These are phyloP conservation scores for Psilocybe sp. DNA, from an alignment of 768 basidiomycete species.

Conservation along the genomic window DNA sequence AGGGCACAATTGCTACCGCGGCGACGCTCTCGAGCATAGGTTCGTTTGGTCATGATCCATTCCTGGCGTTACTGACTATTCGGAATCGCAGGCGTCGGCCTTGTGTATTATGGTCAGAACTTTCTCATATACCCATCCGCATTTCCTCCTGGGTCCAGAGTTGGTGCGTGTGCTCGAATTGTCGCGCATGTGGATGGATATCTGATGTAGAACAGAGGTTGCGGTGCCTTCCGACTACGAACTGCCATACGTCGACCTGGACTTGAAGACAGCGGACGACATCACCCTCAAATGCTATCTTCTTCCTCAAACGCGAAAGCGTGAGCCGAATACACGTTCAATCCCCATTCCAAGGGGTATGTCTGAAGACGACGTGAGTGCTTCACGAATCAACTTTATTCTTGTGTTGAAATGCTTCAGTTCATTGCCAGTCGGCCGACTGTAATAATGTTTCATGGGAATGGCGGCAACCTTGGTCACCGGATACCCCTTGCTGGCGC, in stretches of 20 bases:
- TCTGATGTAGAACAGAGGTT: slow-evolving; percentile 53
- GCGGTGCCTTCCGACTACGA: slow-evolving; percentile 66
- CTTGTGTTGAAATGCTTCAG: slow-evolving; percentile 20
- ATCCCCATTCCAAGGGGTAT: slow-evolving; percentile 23
- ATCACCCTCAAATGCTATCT: slow-evolving; percentile 76
- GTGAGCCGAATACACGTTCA: slow-evolving; percentile 6
- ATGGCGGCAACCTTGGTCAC: slow-evolving; percentile 85
- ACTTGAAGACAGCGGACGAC: slow-evolving; percentile 69
- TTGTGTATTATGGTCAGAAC: slow-evolving; percentile 85
- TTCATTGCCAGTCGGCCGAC: slow-evolving; percentile 66
- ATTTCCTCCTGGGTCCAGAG: slow-evolving; percentile 74
- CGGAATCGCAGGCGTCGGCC: slow-evolving; percentile 52
- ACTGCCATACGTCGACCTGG: slow-evolving; percentile 73
- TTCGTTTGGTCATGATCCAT: slow-evolving; percentile 21
- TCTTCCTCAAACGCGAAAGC: slow-evolving; percentile 59
- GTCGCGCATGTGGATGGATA: neutral
- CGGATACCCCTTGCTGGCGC: slow-evolving; percentile 83
- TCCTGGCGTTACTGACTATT: slow-evolving; percentile 8
- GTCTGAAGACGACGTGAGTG: slow-evolving; percentile 50
- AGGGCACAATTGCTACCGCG: slow-evolving; percentile 56
- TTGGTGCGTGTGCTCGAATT: slow-evolving; percentile 37
- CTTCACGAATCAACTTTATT: neutral
- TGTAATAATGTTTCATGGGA: slow-evolving; percentile 91
- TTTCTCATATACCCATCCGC: slow-evolving; percentile 89
- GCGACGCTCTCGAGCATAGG: slow-evolving; percentile 58